Evolutionary conservation across 805 yeast species (phyloP).

Genomic region (Middelhovenomyces tepae): DNA sequence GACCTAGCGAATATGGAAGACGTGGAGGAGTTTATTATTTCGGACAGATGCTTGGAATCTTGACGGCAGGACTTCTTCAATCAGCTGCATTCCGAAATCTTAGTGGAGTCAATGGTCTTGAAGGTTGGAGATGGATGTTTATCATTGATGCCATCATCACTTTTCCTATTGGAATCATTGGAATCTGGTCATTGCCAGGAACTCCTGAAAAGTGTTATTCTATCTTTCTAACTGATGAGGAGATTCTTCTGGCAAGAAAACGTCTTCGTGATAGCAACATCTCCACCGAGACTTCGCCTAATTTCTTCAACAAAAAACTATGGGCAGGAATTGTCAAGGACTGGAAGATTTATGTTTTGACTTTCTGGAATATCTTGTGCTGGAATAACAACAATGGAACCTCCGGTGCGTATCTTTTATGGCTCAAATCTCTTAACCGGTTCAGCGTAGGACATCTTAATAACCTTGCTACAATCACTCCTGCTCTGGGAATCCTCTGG

Average conservation of each 20-base stretch:
- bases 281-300: slow-evolving; percentile 4
- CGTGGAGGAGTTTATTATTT: slow-evolving; percentile 54
- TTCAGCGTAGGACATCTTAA: slow-evolving; percentile 40
- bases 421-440: slow-evolving; percentile 46
- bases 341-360: slow-evolving; percentile 53
- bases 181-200: slow-evolving; percentile 53
- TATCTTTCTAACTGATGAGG: slow-evolving; percentile 46
- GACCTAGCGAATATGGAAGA: slow-evolving; percentile 47
- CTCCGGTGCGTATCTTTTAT: slow-evolving; percentile 49
- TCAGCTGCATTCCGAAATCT: slow-evolving; percentile 42
- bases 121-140: slow-evolving; percentile 70
- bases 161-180: slow-evolving; percentile 47
- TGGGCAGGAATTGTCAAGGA: slow-evolving; percentile 47
- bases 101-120: slow-evolving; percentile 43
- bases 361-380: slow-evolving; percentile 47
- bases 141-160: slow-evolving; percentile 57
- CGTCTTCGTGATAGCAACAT: slow-evolving; percentile 24
- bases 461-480: slow-evolving; percentile 45
- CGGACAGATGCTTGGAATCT: slow-evolving; percentile 54
- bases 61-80: slow-evolving; percentile 56
- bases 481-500: slow-evolving; percentile 47
- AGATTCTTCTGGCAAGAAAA: slow-evolving; percentile 42
- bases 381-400: slow-evolving; percentile 49
- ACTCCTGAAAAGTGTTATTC: slow-evolving; percentile 53
- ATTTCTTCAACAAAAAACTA: slow-evolving; percentile 32